These are phyloP conservation scores for Aspergillus sp. DNA, from an alignment of 2,329 filamentous ascomycete genomes.

Conservation along the genomic window DNA sequence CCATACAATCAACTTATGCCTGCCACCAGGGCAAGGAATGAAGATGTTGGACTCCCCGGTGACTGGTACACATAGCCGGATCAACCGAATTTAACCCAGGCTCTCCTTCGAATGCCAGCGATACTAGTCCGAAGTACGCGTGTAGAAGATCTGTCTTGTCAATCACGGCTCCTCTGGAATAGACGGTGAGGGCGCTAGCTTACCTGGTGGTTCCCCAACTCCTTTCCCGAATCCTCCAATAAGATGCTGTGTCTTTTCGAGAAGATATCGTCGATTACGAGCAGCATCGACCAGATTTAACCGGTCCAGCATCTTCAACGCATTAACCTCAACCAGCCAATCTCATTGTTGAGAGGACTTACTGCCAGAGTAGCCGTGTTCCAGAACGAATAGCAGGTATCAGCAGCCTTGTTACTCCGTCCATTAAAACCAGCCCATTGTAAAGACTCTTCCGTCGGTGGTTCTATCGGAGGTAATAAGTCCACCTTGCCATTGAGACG, in stretches of 20 bases:
- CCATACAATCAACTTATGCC: background rate
- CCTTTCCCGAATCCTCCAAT: conserved; percentile 78
- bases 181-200: conserved; percentile 8
- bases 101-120: conserved; percentile 67
- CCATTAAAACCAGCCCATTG: conserved; percentile 75
- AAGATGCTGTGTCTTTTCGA: conserved; percentile 77
- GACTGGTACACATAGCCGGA: conserved; percentile 66
- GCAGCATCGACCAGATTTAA: conserved; percentile 51
- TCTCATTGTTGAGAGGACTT: conserved; percentile 10
- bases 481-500: conserved; percentile 19
- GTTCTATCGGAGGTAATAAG: conserved; percentile 20
- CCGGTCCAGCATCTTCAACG: conserved; percentile 50
- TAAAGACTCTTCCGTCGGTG: conserved; percentile 24
- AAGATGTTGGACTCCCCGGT: conserved; percentile 35
- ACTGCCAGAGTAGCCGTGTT: conserved; percentile 59
- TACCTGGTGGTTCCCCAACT: conserved; percentile 61
- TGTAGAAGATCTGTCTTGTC: conserved; percentile 64
- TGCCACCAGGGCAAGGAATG: conserved; percentile 37
- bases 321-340: conserved; percentile 6
- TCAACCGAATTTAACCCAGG: conserved; percentile 64
- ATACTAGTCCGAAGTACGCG: conserved; percentile 77
- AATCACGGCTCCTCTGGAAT: conserved; percentile 21
- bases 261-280: conserved; percentile 67
- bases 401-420: conserved; percentile 79
- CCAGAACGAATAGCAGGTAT: conserved; percentile 98